Evolutionary conservation across 768 basidiomycete genomes (phyloP).

Genomic region (Phylloporus sp.): DNA sequence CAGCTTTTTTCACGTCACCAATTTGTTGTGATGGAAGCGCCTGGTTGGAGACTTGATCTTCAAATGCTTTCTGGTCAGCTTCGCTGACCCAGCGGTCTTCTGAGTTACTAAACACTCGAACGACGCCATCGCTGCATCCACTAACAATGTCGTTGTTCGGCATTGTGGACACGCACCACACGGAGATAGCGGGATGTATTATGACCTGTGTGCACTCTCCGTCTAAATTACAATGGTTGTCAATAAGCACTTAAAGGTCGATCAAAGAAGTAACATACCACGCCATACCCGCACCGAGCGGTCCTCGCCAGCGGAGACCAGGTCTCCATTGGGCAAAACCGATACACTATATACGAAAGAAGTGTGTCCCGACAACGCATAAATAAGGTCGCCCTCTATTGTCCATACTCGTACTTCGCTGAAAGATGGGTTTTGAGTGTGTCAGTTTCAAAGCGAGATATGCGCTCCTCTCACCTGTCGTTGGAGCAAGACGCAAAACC

Average conservation of each 20-base stretch:
- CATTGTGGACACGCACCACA: constrained; percentile 88
- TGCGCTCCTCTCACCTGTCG: constrained; percentile 59
- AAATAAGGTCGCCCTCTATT: constrained; percentile 70
- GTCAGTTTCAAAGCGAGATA: not conserved
- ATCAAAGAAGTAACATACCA: constrained; percentile 43
- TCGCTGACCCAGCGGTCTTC: constrained; percentile 71
- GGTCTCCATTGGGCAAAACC: constrained; percentile 73
- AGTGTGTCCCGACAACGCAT: constrained; percentile 88
- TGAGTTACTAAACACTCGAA: constrained; percentile 79
- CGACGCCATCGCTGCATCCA: constrained; percentile 82
- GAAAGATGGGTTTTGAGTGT: constrained; percentile 2
- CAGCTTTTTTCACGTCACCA: constrained; percentile 89
- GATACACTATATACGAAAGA: constrained; percentile 94
- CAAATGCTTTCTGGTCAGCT: constrained; percentile 63
- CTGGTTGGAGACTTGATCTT: constrained; percentile 72
- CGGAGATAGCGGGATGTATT: constrained; percentile 93
- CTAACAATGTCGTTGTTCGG: constrained; percentile 91
- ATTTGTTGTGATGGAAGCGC: constrained; percentile 82
- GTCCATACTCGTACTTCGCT: constrained; percentile 95
- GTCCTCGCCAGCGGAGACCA: constrained; percentile 93
- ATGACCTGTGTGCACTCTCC: constrained; percentile 88
- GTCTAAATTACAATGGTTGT: constrained; percentile 41
- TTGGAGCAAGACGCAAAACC: constrained; percentile 96
- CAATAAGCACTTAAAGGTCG: not conserved
- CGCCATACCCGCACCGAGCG: constrained; percentile 89